Evolutionary conservation across 176 grass and related monocot genomes (phyloP), one percentile per base, ranked within the genome.

Genomic region (Phyllostachys edulis): DNA sequence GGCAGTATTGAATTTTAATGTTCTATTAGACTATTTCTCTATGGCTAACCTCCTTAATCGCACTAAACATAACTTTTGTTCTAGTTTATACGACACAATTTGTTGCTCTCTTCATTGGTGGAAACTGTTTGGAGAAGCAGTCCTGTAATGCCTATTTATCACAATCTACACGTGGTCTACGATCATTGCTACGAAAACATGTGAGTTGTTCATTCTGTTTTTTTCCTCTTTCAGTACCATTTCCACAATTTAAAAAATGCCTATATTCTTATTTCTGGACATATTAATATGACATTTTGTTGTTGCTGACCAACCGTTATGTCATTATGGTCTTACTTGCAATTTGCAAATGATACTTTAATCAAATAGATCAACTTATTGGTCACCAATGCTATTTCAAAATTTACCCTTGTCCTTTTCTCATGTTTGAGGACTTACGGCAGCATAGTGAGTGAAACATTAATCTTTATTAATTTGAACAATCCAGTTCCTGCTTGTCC

Each of bases 61-160:
- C 71, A 82, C 29, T 91, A 41, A 90, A 34, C 29, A 56, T 39
- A 9, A 24, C 21, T 68, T 68, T 69, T 76, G 27, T 72, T 65
- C 36, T 80, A 99, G 93, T 99, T 84, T 92, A 76, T 94, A 96
- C 93, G 2, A 23, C 91, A 46, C 93, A 99, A 82, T 96, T 99
- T 94, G 88, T 99, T 87, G 93, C 71, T 34, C 86, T 99, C 52
- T 99, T 99, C 37, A 64, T 99, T 18, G 65, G 87, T 44, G 91
- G 87, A 32, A 84, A 85, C 21, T 80, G 55, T 82, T 77, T 52
- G 79, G 84, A 90, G 52, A 91, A 88, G 46, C 71, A 79, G 29
- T 89, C 96, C 8, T 94, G 89, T 66, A 95, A 75, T 82, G 96
- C 96, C 27, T 99, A 92, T 69, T 61, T 99, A 61, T 96, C 96